A percentile compares a stretch with the other conserved stretches of the same genome.
Evolutionary conservation across 345 rosid genomes (phyloP).

Genomic region (Combretum micranthum): DNA sequence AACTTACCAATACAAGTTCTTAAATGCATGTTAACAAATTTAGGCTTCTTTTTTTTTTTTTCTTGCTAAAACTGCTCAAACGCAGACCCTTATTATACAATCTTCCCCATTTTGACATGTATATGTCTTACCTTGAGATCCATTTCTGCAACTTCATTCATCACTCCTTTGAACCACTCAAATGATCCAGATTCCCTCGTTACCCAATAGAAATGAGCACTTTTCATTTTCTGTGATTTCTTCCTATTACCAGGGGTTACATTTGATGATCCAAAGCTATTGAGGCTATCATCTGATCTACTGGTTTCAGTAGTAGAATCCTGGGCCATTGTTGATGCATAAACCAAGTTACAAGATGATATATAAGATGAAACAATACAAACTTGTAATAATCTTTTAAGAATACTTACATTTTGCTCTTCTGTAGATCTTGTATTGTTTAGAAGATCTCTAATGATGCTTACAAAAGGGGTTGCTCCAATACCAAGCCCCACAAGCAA

Average conservation of each 20-base stretch:
- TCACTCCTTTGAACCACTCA: constrained; percentile 96
- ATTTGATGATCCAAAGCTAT: constrained; percentile 60
- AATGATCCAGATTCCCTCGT: constrained; percentile 91
- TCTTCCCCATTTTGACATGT: background rate
- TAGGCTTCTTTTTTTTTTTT: background rate
- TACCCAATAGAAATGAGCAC: constrained; percentile 95
- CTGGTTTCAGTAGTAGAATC: constrained; percentile 55
- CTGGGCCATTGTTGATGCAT: constrained; percentile 18
- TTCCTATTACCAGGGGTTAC: constrained; percentile 38
- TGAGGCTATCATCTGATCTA: constrained; percentile 62
- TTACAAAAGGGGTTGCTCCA: constrained; percentile 95
- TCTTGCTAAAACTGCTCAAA: too few relatives aligned
- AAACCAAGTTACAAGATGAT: background rate
- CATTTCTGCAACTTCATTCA: constrained; percentile 91
- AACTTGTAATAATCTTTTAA: background rate
- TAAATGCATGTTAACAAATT: too few relatives aligned
- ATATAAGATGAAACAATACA: background rate
- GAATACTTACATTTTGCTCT: constrained; percentile 41
- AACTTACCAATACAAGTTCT: too few relatives aligned
- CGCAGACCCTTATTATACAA: too few relatives aligned
- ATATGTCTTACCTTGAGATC: constrained; percentile 59
- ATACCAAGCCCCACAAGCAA: constrained; percentile 94
- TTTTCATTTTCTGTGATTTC: constrained; percentile 43
- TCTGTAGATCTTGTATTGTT: constrained; percentile 59
- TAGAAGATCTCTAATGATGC: constrained; percentile 83